Base-by-base conservation (phyloP, 106 monocot species). In the Triglochin maritima region DNA sequence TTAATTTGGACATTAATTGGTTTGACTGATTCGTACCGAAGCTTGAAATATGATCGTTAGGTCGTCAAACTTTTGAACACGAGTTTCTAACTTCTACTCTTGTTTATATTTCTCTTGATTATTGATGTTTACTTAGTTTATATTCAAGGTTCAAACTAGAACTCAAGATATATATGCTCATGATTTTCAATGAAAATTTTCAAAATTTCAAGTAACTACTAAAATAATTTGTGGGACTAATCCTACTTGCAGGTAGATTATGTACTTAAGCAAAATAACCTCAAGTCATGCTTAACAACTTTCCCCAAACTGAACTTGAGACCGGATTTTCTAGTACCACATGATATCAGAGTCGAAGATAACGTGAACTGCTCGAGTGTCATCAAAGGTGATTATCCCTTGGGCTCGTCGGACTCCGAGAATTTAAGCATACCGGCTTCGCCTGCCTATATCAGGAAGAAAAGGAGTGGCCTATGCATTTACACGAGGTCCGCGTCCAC, bases 361-460 rank as follows among this genome's bases (percentile, higher is more conserved):
- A 89, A 85, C 62, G 83, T 86, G 13, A 93, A 82, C 5, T 80
- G 86, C 63, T 94, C 93, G 2, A 89, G 84, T 14, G 57, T 89
- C 47, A 67, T 94, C 3, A 86, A 89, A 65, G 94, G 78, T 11
- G 84, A 94, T 6, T 89, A 89, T 59, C 69, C 74, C 43, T 60
- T 77, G 67, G 75, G 62, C 42, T 68, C 62, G 9, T 88, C 95
- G 52, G 90, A 90, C 47, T 85, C 87, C 0, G 90, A 96, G 62
- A 90, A 85, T 70, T 67, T 81, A 44, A 85, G 90, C 66, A 43
- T 71, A 45, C 78, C 73, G 54, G 74, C 81, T 68, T 44, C 72
- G 3, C 17, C 74, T 0, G 67, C 80, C n/a, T 72, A 85, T 42
- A 70, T 76, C 9, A 58, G 78, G 47, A 85, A 81, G 78, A 87